Evolutionary conservation across 2,329 filamentous ascomycete species (phyloP).

Genomic region (Fusarium denticulatum): DNA sequence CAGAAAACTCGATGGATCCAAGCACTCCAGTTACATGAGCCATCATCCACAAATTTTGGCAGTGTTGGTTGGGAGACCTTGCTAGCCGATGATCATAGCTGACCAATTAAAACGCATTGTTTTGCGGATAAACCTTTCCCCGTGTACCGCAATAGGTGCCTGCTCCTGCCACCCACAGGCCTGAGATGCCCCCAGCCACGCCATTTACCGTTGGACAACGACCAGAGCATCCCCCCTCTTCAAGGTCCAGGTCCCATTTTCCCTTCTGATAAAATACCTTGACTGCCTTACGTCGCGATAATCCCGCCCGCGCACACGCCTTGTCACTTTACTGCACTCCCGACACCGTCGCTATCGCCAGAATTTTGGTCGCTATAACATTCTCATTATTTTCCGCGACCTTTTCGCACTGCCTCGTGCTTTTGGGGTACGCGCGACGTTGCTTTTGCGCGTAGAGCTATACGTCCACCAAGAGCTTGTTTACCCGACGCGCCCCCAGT

Average conservation of each 20-base stretch:
- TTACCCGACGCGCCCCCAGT: conserved; percentile 48
- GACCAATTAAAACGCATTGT: background rate
- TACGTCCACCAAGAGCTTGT: conserved; percentile 48
- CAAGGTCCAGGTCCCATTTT: conserved; percentile 45
- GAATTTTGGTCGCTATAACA: conserved; percentile 41
- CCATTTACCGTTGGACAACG: conserved; percentile 49
- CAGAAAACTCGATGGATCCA: background rate
- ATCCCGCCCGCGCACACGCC: conserved; percentile 36
- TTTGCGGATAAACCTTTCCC: background rate
- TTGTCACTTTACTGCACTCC: conserved; percentile 35
- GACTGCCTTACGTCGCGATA: conserved; percentile 37
- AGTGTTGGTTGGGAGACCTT: conserved; percentile 22
- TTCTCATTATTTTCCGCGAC: conserved; percentile 35
- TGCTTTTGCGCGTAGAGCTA: conserved; percentile 45
- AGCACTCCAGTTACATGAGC: conserved; percentile 19
- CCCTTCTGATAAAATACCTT: conserved; percentile 41
- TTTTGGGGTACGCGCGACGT: conserved; percentile 45
- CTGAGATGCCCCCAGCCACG: conserved; percentile 50
- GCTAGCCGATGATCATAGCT: background rate
- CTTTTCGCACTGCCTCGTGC: conserved; percentile 42
- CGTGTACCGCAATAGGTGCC: background rate
- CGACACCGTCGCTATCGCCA: conserved; percentile 38
- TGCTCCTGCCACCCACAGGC: conserved; percentile 29
- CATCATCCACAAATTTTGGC: conserved; percentile 8
- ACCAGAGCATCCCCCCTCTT: conserved; percentile 42